Evolutionary conservation across 164 flowering plant species (phyloP), one percentile per base, ranked within the genome.

Genomic region (Aristolochia californica): DNA sequence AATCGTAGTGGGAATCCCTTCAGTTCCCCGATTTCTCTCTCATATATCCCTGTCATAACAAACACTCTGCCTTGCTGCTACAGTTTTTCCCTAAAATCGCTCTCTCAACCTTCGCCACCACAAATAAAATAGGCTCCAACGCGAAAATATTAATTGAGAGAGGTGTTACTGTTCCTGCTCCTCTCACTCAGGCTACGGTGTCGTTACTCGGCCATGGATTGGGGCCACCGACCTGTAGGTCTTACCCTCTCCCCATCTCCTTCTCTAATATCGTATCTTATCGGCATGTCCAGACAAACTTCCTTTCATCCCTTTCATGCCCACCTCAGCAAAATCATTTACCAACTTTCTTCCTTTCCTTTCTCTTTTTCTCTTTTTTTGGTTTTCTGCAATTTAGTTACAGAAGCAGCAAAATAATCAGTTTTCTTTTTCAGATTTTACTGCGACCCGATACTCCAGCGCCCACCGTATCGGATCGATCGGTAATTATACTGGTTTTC

Each of bases 171-270:
- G 65, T 66, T 65, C 69, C 61, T 64, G 69, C 58, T 45, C 53
- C 52, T 55, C 66, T 64, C 66, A 56, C 69, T 62, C 64, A 64
- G 69, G 59, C 53, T 58, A 58, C 60, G 61, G 45, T 72, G 75
- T 72, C 72, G 67, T 62, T 59, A 58, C 45, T 58, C 56, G 62
- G 59, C 43, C 57, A 34, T 57, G 49, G 70, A 60, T 56, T 66
- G 76, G 73, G 70, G 63, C 76, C 76, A 66, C 76, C 68, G 68
- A 69, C 73, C 65, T 58, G 65, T 66, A 59, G 69, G 54, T 48
- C 70, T 67, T 58, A 61, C 69, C 70, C 59, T 63, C 74, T 66
- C 65, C 43, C 55, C 62, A 34, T 61, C 66, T 61, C 66, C 60
- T 55, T 56, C 60, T 56, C 66, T 48, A 49, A 56, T 49, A 23